Base-by-base conservation (phyloP, 129 eudicot species). In the Flaveria bidentis region DNA sequence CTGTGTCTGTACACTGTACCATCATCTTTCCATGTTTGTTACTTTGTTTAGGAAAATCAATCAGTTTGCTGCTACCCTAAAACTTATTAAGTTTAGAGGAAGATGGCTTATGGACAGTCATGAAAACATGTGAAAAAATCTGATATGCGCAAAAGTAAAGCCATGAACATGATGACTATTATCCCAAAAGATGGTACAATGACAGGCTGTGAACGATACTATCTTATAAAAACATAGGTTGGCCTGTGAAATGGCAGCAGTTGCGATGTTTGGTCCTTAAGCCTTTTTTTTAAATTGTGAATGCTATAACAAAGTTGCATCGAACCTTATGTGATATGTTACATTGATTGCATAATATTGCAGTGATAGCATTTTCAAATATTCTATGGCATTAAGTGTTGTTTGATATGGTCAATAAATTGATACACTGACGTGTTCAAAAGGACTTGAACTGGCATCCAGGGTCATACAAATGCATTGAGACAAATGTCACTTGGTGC, bases 1-100 rank as follows among this genome's bases (percentile, higher is more conserved):
- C 52, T 39, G 66, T 73, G 56, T 73, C 67, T 55, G 15, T 42
- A 73, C 23, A 57, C 67, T 55, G 15, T 42, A 73, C 23, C n/a
- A 44, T 73, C 22, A 73, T 73, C 47, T 53, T 17, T 18, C 58
- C 18, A 47, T 47, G 74, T 23, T 47, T 55, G 22, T 20, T 20
- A 20, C 22, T 20, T 20, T 20, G 26, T 55, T 6, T 5, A 55
- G 13, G 63, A n/a, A 36, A 33, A 16, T 64, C 12, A 6, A 15
- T 64, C 16, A 39, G 46, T 64, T 64, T 33, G 13, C 11, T 39
- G 36, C 18, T 4, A 2, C 17, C 14, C 46, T 36, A 36, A 63
- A 39, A 52, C 23, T n/a, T 30, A 36, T 65, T 15, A 39, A 9
- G 6, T 36, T 65, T 36, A 36, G 25, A 2, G 47, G 16, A 15